Conservation (phyloP, 2,329 filamentous ascomycete species). For the Bertia moriformis region DNA sequence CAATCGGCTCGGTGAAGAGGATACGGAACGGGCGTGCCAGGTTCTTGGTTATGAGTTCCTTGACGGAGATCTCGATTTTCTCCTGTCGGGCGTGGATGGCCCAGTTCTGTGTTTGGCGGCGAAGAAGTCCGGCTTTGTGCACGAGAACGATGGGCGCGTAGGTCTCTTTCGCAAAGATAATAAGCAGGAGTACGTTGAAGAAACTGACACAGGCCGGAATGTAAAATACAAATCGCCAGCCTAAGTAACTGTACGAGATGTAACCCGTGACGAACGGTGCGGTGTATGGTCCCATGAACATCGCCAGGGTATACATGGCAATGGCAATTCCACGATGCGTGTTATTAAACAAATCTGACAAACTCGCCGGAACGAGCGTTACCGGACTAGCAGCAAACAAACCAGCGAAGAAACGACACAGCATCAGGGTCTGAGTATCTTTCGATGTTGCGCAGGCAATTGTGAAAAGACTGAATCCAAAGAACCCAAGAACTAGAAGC, state of each 20-base stretch:
- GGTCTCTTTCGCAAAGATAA: slow-evolving; percentile 46
- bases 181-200: slow-evolving; percentile 25
- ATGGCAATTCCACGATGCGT: slow-evolving; percentile 35
- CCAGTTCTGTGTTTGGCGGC: slow-evolving; percentile 34
- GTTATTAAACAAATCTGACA: slow-evolving; percentile 37
- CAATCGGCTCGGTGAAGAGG: slow-evolving; percentile 36
- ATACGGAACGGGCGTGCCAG: slow-evolving; percentile 37
- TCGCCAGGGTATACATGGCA: slow-evolving; percentile 34
- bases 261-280: slow-evolving; percentile 39
- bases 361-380: slow-evolving; percentile 31
- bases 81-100: slow-evolving; percentile 32
- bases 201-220: slow-evolving; percentile 26
- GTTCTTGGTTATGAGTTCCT: slow-evolving; percentile 31
- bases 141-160: slow-evolving; percentile 31
- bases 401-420: slow-evolving; percentile 38
- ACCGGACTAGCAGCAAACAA: slow-evolving; percentile 34
- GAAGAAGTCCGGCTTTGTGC: slow-evolving; percentile 35
- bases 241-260: slow-evolving; percentile 38
- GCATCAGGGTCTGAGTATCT: slow-evolving; percentile 34
- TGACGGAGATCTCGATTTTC: slow-evolving; percentile 23
- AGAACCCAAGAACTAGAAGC: slow-evolving; percentile 34
- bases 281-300: slow-evolving; percentile 35
- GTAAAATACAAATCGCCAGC: slow-evolving; percentile 39
- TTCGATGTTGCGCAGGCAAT: slow-evolving; percentile 37
- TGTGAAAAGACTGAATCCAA: slow-evolving; percentile 31